A percentile compares a stretch with the other conserved stretches of the same genome.
phyloP scores from a whole-genome alignment of 345 rosid genomes.

The Eucalyptus cloeziana region DNA sequence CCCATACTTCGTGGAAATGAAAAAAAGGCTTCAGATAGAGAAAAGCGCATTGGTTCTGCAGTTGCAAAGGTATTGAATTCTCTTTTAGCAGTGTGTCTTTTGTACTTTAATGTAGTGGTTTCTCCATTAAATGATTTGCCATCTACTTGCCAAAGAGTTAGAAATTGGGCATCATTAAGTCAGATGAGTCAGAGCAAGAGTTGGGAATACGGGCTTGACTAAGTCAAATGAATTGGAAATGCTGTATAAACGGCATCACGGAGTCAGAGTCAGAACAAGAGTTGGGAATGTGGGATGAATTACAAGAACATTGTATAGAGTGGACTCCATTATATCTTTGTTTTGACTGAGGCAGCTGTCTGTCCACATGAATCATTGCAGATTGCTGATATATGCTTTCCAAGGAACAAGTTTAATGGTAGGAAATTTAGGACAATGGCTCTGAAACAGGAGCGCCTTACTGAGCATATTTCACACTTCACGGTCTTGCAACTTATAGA shows the following conservation, averaged over 20 bases:
- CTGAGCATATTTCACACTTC: neutral
- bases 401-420: neutral
- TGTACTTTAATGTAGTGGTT: neutral
- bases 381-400: neutral
- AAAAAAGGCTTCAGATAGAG: slow-evolving; percentile 84
- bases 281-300: neutral
- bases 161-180: neutral
- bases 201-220: neutral
- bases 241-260: neutral
- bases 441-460: neutral
- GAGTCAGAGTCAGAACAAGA: neutral
- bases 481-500: neutral
- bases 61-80: slow-evolving; percentile 68
- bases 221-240: neutral
- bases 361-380: neutral
- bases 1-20: slow-evolving; percentile 84
- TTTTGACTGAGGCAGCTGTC: neutral
- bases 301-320: neutral
- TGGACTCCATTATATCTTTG: neutral
- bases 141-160: neutral
- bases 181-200: neutral
- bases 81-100: neutral
- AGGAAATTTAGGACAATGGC: neutral
- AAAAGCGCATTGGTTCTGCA: slow-evolving; percentile 77
- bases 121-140: neutral